These are phyloP conservation scores for Kokia cookei DNA, from an alignment of 441 rosid species.

Conservation along the genomic window DNA sequence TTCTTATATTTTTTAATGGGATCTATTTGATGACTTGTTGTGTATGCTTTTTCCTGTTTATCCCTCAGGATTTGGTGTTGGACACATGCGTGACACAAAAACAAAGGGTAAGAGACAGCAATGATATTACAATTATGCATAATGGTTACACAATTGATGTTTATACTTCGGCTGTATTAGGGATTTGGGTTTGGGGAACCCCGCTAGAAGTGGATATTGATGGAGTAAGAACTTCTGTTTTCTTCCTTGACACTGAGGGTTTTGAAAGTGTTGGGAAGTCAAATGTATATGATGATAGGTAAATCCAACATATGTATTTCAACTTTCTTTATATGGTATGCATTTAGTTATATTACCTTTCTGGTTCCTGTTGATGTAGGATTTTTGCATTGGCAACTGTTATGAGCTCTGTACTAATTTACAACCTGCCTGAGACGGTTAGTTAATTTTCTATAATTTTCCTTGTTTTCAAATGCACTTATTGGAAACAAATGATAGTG, in stretches of 20 bases:
- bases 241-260: slow-evolving; percentile 97
- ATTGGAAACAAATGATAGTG: not conserved
- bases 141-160: slow-evolving; percentile 5
- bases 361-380: slow-evolving; percentile 40
- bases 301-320: slow-evolving; percentile 12
- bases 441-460: slow-evolving; percentile 25
- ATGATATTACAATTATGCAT: not conserved
- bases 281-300: slow-evolving; percentile 99
- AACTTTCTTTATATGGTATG: not conserved
- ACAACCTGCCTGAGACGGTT: slow-evolving; percentile 96
- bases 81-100: slow-evolving; percentile 99
- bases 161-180: slow-evolving; percentile 31
- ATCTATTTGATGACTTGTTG: slow-evolving; percentile 1
- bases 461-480: not conserved
- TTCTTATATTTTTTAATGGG: not conserved
- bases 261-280: slow-evolving; percentile 99
- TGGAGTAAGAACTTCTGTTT: slow-evolving; percentile 79
- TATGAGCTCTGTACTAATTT: slow-evolving; percentile 90
- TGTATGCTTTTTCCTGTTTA: slow-evolving; percentile 9
- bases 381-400: slow-evolving; percentile 97
- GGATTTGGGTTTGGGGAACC: slow-evolving; percentile 99
- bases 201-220: slow-evolving; percentile 69
- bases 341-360: slow-evolving; percentile 2
- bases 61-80: slow-evolving; percentile 92
- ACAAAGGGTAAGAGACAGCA: slow-evolving; percentile 66